phyloP scores from a whole-genome alignment of 2,329 filamentous ascomycete genomes.

The Metarhizium robertsii region DNA sequence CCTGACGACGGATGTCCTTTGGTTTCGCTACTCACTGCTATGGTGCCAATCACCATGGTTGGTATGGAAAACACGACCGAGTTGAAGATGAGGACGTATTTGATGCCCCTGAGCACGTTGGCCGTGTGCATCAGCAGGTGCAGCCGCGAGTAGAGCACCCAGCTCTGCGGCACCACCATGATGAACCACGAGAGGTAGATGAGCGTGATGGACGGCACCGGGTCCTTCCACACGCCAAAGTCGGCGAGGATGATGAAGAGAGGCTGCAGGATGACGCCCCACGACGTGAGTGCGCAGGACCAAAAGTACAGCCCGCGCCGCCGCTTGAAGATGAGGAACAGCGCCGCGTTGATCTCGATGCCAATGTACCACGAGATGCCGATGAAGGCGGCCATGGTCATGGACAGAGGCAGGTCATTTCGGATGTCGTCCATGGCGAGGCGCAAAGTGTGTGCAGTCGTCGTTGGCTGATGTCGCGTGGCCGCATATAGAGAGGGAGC shows the following conservation, averaged over 20 bases:
- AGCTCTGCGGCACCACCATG: conserved; percentile 49
- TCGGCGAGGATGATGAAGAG: conserved; percentile 34
- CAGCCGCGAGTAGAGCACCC: conserved; percentile 52
- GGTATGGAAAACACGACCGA: conserved; percentile 42
- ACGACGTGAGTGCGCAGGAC: conserved; percentile 19
- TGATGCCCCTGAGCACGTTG: conserved; percentile 35
- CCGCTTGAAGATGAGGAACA: conserved; percentile 20
- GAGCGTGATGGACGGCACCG: conserved; percentile 9
- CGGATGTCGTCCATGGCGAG: conserved; percentile 10
- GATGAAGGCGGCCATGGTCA: conserved; percentile 26
- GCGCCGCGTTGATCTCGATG: conserved; percentile 19
- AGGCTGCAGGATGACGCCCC: conserved; percentile 22
- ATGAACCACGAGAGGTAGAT: conserved; percentile 16
- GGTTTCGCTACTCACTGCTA: conserved; percentile 24
- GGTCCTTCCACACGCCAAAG: conserved; percentile 11
- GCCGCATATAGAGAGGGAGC: too few relatives aligned
- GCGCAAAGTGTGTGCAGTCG: background rate
- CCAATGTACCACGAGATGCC: conserved; percentile 24
- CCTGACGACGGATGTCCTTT: too few relatives aligned
- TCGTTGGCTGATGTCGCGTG: too few relatives aligned
- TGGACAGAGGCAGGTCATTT: conserved; percentile 16
- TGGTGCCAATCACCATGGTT: conserved; percentile 44
- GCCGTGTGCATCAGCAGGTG: conserved; percentile 45
- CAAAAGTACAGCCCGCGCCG: conserved; percentile 23
- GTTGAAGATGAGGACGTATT: conserved; percentile 46